Conservation (phyloP, 2,329 filamentous ascomycete genomes). For the Ceratocystis eucalypticola region DNA sequence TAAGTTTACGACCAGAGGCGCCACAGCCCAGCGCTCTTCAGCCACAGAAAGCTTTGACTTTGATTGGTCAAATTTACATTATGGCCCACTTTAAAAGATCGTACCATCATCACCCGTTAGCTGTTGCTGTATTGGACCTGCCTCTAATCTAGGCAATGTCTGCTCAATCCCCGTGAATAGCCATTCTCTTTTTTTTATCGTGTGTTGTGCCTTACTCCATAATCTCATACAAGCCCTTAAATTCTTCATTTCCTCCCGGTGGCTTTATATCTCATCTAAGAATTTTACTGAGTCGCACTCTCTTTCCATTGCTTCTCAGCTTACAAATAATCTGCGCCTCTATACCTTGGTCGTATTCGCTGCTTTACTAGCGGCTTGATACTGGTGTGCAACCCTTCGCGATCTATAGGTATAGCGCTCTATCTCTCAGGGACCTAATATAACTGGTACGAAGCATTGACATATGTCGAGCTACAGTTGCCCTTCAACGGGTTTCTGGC, state of each 20-base stretch:
- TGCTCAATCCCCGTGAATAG: background rate
- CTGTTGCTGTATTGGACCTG: background rate
- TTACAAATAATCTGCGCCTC: too few species aligned
- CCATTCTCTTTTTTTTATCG: background rate
- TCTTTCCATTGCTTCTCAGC: too few species aligned
- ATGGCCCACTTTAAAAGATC: conserved; percentile 1
- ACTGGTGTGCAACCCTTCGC: too few species aligned
- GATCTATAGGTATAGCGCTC: too few species aligned
- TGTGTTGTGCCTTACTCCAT: background rate
- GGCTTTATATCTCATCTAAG: background rate
- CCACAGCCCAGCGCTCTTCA: background rate
- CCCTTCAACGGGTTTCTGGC: too few species aligned
- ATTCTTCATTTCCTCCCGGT: background rate
- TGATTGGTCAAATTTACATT: background rate
- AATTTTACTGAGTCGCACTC: too few species aligned
- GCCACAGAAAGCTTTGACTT: background rate
- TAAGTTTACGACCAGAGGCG: background rate
- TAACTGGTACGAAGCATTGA: too few species aligned
- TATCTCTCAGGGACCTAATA: too few species aligned
- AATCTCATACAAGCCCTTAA: background rate
- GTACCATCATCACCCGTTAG: conserved; percentile 8
- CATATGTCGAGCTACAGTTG: too few species aligned
- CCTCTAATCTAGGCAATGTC: background rate
- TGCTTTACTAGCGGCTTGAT: too few species aligned
- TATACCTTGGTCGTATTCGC: too few species aligned